These are phyloP conservation scores for Tilletia setariae DNA, from an alignment of 1,284 basidiomycete species.

Conservation along the genomic window DNA sequence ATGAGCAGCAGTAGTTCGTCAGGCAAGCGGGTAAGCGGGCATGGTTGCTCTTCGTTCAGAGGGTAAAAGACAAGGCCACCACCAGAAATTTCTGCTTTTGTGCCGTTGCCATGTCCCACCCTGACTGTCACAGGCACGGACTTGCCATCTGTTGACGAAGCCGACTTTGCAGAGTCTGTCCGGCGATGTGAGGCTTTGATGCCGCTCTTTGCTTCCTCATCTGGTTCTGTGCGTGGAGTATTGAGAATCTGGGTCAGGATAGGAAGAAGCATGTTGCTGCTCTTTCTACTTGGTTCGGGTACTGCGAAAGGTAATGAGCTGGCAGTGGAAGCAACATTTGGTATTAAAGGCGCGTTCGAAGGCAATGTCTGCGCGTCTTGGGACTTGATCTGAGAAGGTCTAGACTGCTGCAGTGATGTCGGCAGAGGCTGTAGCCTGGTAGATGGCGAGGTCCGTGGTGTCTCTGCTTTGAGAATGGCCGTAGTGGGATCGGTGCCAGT, in stretches of 20 bases:
- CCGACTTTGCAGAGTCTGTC: too few species aligned
- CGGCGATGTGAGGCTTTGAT: too few species aligned
- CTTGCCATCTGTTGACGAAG: too few species aligned
- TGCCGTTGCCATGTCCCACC: too few species aligned
- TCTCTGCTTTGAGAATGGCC: neutral
- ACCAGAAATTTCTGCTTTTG: too few species aligned
- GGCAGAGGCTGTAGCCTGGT: neutral
- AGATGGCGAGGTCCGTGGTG: neutral
- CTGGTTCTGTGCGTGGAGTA: conserved; percentile 3
- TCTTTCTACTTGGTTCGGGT: neutral
- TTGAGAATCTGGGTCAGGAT: neutral
- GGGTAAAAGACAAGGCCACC: conserved; percentile 25
- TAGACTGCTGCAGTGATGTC: neutral
- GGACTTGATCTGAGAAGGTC: neutral
- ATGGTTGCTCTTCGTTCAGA: conserved; percentile 34
- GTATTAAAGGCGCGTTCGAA: conserved; percentile 1
- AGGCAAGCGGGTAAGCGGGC: conserved; percentile 32
- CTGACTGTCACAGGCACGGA: too few species aligned
- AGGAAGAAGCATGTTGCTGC: conserved; percentile 23
- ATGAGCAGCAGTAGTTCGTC: conserved; percentile 46
- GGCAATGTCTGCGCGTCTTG: neutral
- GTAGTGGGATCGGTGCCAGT: too few species aligned
- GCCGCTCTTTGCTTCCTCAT: too few species aligned
- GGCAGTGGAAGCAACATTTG: neutral
- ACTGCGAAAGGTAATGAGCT: neutral